Conservation (phyloP, 805 yeast genomes). For the Zygoascus flipseniorum region DNA sequence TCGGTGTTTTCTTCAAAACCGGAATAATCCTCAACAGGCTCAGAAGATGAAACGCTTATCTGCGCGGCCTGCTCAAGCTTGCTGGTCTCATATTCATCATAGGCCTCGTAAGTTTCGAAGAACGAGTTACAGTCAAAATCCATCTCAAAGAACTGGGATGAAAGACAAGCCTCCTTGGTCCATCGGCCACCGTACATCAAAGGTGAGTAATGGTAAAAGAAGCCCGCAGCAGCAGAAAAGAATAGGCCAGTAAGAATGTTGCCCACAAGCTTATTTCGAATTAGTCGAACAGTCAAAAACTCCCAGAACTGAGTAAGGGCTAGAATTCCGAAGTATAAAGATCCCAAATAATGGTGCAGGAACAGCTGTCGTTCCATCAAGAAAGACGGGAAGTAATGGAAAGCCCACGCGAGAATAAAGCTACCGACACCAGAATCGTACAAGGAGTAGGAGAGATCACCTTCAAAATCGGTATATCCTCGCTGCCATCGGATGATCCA, state of each 20-base stretch:
- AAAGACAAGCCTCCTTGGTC: slow-evolving; percentile 61
- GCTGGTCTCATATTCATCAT: slow-evolving; percentile 14
- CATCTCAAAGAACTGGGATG: slow-evolving; percentile 62
- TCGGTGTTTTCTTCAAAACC: not conserved
- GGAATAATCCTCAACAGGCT: not conserved
- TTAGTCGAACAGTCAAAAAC: slow-evolving; percentile 22
- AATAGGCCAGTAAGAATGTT: slow-evolving; percentile 41
- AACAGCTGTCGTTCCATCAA: slow-evolving; percentile 90
- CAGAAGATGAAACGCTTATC: not conserved
- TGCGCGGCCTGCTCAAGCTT: not conserved
- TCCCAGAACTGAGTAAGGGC: slow-evolving; percentile 56
- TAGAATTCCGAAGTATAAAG: slow-evolving; percentile 78
- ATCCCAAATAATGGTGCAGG: slow-evolving; percentile 89
- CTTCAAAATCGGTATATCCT: slow-evolving; percentile 26
- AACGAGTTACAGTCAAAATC: slow-evolving; percentile 76
- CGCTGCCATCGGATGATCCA: slow-evolving; percentile 34
- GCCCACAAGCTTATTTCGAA: slow-evolving; percentile 36
- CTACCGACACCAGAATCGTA: slow-evolving; percentile 34
- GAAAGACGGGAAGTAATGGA: slow-evolving; percentile 53
- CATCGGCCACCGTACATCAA: slow-evolving; percentile 72
- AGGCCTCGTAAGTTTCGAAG: slow-evolving; percentile 24
- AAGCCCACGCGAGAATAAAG: slow-evolving; percentile 46
- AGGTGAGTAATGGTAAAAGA: slow-evolving; percentile 59
- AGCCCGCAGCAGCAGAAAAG: slow-evolving; percentile 40
- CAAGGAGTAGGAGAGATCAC: slow-evolving; percentile 19